Evolutionary conservation across 169 alveolate species (phyloP), one percentile per base, ranked within the genome.

Genomic region (Plasmodium gonderi): DNA sequence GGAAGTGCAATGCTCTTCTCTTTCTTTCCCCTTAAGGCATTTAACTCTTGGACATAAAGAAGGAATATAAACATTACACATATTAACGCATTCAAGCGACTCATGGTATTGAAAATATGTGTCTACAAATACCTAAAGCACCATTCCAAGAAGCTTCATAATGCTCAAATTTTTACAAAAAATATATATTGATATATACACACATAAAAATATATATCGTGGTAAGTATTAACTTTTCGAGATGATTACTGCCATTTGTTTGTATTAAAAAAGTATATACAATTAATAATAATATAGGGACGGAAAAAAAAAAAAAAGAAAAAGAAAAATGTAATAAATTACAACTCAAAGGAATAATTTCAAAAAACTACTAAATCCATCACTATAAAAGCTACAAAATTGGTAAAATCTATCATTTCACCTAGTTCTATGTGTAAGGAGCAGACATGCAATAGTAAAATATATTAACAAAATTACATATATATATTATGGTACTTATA

Each of bases 81-180:
- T 23, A 75, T 75, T 11, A 75, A 40, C 64, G 12, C 81, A 23
- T 40, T 75, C 38, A 75, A 42, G 29, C 29, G 29, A 38, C 29
- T 75, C 81, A 75, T 75, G 65, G 81, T 75, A 40, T 75, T 75
- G 26, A 17, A 42, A 75, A 75, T n/a, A 40, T 11, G 14, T 75
- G 36, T 60, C 26, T 23, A 60, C 72, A 17, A 60, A 60, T 23
- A 60, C 9, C 3, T 60, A 60, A 36, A 20, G 72, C 7, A 60
- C 72, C 9, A 36, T 20, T 60, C n/a, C 26, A 60, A 36, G 9
- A 36, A 44, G 81, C 81, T 75, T 75, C 81, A 75, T 75, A 36
- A 75, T 75, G 65, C 51, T 75, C 17, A 14, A 40, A 23, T 75
- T 36, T 36, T 36, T 20, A 7, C 45, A 31, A 75, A 75, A 75